Evolutionary conservation across 208 protist genomes (phyloP), one percentile per base, ranked within the genome.

Genomic region (Leishmania arabica): DNA sequence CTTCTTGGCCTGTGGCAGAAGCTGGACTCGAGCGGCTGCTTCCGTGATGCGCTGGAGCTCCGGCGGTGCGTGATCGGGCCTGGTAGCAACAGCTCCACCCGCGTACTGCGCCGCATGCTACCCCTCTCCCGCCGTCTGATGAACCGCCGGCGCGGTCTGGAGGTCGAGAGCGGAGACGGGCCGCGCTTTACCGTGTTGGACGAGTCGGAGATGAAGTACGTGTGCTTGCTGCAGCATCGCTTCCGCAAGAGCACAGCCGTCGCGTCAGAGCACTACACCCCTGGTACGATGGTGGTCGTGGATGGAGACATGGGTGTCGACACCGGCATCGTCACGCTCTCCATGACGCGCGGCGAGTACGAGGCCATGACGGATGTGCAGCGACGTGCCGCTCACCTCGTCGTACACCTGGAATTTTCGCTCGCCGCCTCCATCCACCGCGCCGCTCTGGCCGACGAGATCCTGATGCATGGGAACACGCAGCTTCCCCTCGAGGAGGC

Each of bases 241-340:
- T 90, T 83, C 74, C 86, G 92, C 34, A 80, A 81, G 21, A 88
- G 81, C 72, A 84, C 86, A 11, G 86, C 81, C 70, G 89, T 86
- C 3, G 74, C 86, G 34, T 1, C 75, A 1, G 51, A 72, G 27
- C 45, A 49, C n/a, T 92, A 88, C 76, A 77, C 70, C 6, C 24
- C 74, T 15, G 82, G 84, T 53, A 85, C 84, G n/a, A 70, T 91
- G 73, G 92, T 97, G 27, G 90, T 95, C 45, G 80, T 91, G 54
- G 93, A 97, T 65, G 93, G 93, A 15, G 90, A 95, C 81, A 91
- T 91, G 86, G 93, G 93, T 11, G 83, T 95, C 64, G 93, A 97
- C 24, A 91, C 93, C 82, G 92, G 89, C 69, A 77, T 86, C 27
- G 84, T 89, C 31, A 31, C 72, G 47, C 62, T 78, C 7, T 86